A percentile compares a stretch with the other conserved stretches of the same genome.
These are phyloP conservation scores for Colletotrichum australisinense DNA, from an alignment of 2,329 filamentous ascomycete genomes.

Conservation along the genomic window DNA sequence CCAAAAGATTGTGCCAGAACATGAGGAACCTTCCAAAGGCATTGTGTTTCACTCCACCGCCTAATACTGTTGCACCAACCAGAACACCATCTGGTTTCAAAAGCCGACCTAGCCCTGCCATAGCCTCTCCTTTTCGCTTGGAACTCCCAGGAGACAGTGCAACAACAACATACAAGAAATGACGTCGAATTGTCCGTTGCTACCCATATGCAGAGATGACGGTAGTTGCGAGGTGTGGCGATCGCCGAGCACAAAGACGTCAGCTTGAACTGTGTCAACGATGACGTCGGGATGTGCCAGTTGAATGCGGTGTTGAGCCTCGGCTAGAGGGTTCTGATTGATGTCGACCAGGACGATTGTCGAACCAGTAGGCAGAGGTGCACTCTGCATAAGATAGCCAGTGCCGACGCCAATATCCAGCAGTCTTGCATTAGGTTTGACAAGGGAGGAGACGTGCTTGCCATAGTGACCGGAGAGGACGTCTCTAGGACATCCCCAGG, in stretches of 20 bases:
- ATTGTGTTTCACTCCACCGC: conserved; percentile 1
- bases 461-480: neutral
- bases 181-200: neutral
- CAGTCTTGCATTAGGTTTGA: neutral
- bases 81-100: neutral
- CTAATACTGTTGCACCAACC: conserved; percentile 5
- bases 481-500: conserved; percentile 11
- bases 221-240: too few species aligned
- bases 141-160: neutral
- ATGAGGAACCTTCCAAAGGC: neutral
- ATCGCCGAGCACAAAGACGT: conserved; percentile 2
- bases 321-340: neutral
- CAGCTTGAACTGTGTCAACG: neutral
- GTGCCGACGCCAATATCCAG: conserved; percentile 21
- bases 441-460: neutral
- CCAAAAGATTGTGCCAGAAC: conserved; percentile 1
- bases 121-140: neutral
- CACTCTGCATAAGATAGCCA: conserved; percentile 3
- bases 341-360: neutral
- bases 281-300: neutral
- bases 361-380: neutral
- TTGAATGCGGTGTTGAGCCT: neutral
- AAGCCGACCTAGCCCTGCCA: neutral
- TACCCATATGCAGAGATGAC: too few species aligned
- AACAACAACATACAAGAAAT: conserved; percentile 5